Base-by-base conservation (phyloP, 768 basidiomycete species). In the Lentinula sp. region DNA sequence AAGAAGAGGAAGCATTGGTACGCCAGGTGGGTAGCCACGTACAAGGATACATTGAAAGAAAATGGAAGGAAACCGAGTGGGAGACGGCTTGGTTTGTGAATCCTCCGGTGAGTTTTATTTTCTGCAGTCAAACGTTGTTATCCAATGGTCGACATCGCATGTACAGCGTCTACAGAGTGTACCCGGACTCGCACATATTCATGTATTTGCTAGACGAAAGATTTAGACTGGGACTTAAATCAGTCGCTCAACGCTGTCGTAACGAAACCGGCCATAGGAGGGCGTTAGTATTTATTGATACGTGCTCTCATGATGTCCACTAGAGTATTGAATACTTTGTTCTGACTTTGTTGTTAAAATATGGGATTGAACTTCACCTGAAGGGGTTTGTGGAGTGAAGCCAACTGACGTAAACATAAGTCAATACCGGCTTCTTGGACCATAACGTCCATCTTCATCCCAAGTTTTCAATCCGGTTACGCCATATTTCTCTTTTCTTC, bases 21-120 rank as follows among this genome's bases (percentile, higher is more conserved):
- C 69, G 69, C 51, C 69, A 69, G 49, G 86, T 83, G 4, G 85
- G 85, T 6, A 69, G 65, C 46, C 85, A 90, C 63, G 83, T 92
- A 46, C 77, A 82, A 37, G 72, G 71, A 53, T 93, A 88, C 70
- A 81, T 95, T 12, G 77, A 73, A 69, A 77, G 76, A 52, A 75
- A 84, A 52, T 94, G 93, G 93, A 66, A 68, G 16, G 89, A 91
- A 67, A 70, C 67, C 4, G 80, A 82, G n/a, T 95, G 90, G 91
- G 93, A 95, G 73, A 91, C 91, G 0, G 90, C 90, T 1, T 95
- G 93, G 93, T 93, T 93, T 67, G 88, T 92, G 46, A 94, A 94
- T 68, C 92, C 92, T 46, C 90, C 87, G 54, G 92, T 94, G 66
- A 69, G 88, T 72, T 54, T 28, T 3, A 3, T 28, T 28, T 28